Evolutionary conservation across 225 moss, liverwort and hornwort genomes (phyloP).

Genomic region (Sphagnum tenellum): DNA sequence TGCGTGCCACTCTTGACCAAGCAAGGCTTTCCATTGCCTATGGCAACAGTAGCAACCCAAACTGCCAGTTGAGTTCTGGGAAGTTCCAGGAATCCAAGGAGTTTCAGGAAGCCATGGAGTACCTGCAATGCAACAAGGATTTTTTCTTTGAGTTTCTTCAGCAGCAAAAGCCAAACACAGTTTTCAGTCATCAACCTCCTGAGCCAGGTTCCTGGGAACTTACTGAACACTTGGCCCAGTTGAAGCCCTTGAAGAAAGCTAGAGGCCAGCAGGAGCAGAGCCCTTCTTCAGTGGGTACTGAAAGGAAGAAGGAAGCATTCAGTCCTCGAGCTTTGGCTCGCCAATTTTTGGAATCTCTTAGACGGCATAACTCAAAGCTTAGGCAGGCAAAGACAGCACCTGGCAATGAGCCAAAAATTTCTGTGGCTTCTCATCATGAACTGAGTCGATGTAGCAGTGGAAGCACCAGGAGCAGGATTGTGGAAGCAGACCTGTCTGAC

Average conservation of each 20-base stretch:
- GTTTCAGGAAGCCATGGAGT: slow-evolving; percentile 75
- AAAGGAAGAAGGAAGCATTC: slow-evolving; percentile 32
- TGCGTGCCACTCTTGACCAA: slow-evolving; percentile 15
- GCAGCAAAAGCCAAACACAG: slow-evolving; percentile 31
- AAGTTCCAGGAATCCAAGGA: slow-evolving; percentile 69
- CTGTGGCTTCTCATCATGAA: slow-evolving; percentile 6
- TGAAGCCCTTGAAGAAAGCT: slow-evolving; percentile 11
- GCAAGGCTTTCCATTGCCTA: slow-evolving; percentile 69
- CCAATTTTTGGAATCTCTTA: slow-evolving; percentile 34
- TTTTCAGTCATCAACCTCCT: slow-evolving; percentile 25
- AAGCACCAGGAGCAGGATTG: not conserved
- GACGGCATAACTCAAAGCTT: slow-evolving; percentile 11
- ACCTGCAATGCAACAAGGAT: slow-evolving; percentile 74
- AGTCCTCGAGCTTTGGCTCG: slow-evolving; percentile 35
- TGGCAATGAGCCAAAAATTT: slow-evolving; percentile 11
- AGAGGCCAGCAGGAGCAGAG: slow-evolving; percentile 33
- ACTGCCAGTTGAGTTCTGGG: slow-evolving; percentile 35
- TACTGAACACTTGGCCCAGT: slow-evolving; percentile 3
- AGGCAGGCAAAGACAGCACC: not conserved
- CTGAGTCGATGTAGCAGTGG: slow-evolving; percentile 13
- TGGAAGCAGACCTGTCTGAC: too few relatives aligned
- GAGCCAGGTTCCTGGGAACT: slow-evolving; percentile 11
- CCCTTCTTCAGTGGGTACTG: slow-evolving; percentile 28
- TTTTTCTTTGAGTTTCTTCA: slow-evolving; percentile 81
- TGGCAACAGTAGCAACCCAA: slow-evolving; percentile 42